These are phyloP conservation scores for Chlorella sp. DNA, from an alignment of 139 green algal genomes.

Conservation along the genomic window DNA sequence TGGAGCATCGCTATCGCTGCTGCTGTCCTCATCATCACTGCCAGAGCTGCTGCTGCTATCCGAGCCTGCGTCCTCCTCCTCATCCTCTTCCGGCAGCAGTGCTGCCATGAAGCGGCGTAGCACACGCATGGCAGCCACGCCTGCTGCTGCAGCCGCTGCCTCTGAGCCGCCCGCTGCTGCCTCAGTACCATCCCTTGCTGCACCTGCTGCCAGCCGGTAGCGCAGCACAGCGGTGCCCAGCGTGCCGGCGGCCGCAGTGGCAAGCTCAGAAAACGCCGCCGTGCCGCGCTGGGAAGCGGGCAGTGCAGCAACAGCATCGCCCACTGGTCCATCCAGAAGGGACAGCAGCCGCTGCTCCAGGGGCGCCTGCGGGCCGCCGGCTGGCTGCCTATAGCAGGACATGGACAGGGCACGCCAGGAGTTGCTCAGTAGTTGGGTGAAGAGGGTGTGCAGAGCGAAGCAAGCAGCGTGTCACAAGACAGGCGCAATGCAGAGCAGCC, in stretches of 20 bases:
- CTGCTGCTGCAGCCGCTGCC: background rate
- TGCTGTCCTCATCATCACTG: background rate
- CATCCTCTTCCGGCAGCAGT: conserved; percentile 55
- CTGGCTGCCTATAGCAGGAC: background rate
- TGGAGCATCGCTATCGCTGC: conserved; percentile 9
- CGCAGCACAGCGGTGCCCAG: conserved; percentile 53
- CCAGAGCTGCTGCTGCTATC: background rate
- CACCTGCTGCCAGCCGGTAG: conserved; percentile 1
- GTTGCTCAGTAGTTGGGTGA: background rate
- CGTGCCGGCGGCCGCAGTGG: conserved; percentile 13
- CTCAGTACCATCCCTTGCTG: too few species aligned
- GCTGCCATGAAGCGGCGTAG: conserved; percentile 66
- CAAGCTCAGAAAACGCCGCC: conserved; percentile 29
- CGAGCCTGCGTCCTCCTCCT: conserved; percentile 11
- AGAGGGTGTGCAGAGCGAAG: too few species aligned
- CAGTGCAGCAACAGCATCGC: conserved; percentile 51
- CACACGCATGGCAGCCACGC: conserved; percentile 9
- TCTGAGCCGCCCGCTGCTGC: background rate
- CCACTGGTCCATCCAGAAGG: conserved; percentile 39
- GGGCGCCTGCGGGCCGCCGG: background rate
- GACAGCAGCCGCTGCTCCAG: conserved; percentile 37
- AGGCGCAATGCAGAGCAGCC: too few species aligned
- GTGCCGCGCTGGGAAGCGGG: conserved; percentile 17
- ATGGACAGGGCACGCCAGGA: background rate
- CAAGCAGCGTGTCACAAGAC: too few species aligned